Base-by-base conservation (phyloP, 2,329 filamentous ascomycete species). In the Sclerotinia subarctica region DNA sequence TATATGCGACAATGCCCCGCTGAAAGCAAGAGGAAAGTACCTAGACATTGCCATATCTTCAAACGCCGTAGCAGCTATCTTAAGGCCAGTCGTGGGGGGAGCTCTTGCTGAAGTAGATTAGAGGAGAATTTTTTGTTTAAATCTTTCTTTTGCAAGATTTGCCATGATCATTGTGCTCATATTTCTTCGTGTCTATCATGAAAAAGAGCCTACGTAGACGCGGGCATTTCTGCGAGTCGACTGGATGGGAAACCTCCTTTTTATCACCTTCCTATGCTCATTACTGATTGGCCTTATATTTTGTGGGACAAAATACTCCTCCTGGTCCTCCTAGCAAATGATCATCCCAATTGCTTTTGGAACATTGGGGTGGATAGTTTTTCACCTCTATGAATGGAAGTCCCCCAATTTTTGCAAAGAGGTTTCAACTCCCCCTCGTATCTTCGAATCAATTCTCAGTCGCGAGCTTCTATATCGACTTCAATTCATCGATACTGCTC, bases 201-300 rank as follows among this genome's bases (percentile, higher is more conserved):
- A 47, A 1, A 76, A 79, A 0, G 73, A 53, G 70, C 73, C 38
- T 2, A 78, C 75, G 1, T 68, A 76, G 17, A 26, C 60, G 29
- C 53, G 78, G n/a, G 80, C 81, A 66, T 73, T 80, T 3, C 70
- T 71, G 21, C 77, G 79, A 4, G 74, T 83, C 65, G 83, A 86
- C 70, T 81, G 76, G 60, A 42, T 79, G 1, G 83, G 83, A 29
- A 81, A 80, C 29, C 60, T 74, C 29, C 71, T 84, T 3, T 75
- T 84, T 66, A 79, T 81, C 1, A 74, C 72, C 5, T 76, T 79
- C 0, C 76, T 79, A 8, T 75, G 81, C 4, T 71, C 80, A 1
- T 72, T 83, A 1, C 77, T 85, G 5, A 76, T 81, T 42, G 78
- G 80, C 4, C 76, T 70, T 13, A 62, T 44, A 35, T 64, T 35